Evolutionary conservation across 768 basidiomycete species (phyloP).

Genomic region (Lentinula raphanica): DNA sequence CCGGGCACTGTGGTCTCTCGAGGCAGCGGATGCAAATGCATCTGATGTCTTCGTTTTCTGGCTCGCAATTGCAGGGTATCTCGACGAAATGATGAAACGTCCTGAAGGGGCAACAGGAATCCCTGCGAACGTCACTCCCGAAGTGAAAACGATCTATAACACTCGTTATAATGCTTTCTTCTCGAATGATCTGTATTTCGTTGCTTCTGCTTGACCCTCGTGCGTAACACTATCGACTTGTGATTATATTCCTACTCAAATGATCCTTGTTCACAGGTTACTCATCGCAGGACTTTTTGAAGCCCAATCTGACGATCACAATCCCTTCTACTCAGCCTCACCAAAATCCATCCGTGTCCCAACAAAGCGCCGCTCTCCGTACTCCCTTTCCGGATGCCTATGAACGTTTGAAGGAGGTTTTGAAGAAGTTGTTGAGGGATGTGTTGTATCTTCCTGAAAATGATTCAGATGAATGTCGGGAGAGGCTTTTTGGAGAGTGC

Average conservation of each 20-base stretch:
- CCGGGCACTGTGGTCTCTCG: conserved; percentile 22
- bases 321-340: too few relatives aligned
- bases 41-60: conserved; percentile 23
- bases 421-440: conserved; percentile 9
- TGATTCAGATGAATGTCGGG: background rate
- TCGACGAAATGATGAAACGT: conserved; percentile 8
- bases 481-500: background rate
- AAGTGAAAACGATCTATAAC: background rate
- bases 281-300: too few relatives aligned
- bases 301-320: too few relatives aligned
- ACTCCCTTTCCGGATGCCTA: conserved; percentile 7
- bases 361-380: too few relatives aligned
- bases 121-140: background rate
- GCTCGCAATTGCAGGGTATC: conserved; percentile 15
- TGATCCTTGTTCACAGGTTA: too few relatives aligned
- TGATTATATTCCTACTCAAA: too few relatives aligned
- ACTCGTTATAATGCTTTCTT: conserved; percentile 1
- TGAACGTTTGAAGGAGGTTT: conserved; percentile 9
- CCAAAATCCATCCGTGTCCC: too few relatives aligned
- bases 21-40: conserved; percentile 14
- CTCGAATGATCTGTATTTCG: background rate
- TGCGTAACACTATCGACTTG: background rate
- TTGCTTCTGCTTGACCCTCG: background rate
- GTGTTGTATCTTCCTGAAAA: background rate
- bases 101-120: background rate